A percentile compares a stretch with the other conserved stretches of the same genome.
These are phyloP conservation scores for Poa annua DNA, from an alignment of 176 grass and related monocot genomes.

Conservation along the genomic window DNA sequence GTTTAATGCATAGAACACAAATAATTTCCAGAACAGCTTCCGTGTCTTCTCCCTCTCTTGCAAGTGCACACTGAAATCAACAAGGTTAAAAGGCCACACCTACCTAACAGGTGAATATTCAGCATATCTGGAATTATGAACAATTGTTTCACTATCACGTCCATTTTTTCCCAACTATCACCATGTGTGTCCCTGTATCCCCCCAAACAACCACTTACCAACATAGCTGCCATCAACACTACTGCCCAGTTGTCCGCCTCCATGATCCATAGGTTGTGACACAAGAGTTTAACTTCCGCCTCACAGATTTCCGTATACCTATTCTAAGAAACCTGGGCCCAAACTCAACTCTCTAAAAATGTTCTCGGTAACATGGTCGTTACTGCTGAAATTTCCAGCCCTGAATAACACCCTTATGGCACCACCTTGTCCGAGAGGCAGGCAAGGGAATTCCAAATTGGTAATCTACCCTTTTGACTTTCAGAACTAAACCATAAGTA, in stretches of 20 bases:
- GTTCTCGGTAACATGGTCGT: not conserved
- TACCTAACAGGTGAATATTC: not conserved
- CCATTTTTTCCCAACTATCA: not conserved
- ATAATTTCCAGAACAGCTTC: not conserved
- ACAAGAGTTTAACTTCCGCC: not conserved
- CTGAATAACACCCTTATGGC: not conserved
- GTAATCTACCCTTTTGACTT: not conserved
- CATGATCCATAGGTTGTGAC: not conserved
- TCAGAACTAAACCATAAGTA: not conserved
- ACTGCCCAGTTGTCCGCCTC: not conserved
- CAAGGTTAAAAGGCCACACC: not conserved
- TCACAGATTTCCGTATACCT: not conserved
- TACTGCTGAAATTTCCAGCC: not conserved
- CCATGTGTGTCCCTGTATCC: not conserved
- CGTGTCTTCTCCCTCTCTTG: not conserved
- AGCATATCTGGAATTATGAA: not conserved
- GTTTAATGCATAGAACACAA: not conserved
- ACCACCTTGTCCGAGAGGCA: not conserved
- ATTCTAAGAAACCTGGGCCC: not conserved
- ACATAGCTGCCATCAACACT: conserved; percentile 12
- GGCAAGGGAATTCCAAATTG: not conserved
- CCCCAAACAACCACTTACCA: not conserved
- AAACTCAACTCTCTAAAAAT: not conserved
- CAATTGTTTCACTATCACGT: not conserved
- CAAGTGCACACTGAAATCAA: not conserved